These are phyloP conservation scores for Rhynchospora pubera DNA, from an alignment of 176 grass and related monocot species.

Conservation along the genomic window DNA sequence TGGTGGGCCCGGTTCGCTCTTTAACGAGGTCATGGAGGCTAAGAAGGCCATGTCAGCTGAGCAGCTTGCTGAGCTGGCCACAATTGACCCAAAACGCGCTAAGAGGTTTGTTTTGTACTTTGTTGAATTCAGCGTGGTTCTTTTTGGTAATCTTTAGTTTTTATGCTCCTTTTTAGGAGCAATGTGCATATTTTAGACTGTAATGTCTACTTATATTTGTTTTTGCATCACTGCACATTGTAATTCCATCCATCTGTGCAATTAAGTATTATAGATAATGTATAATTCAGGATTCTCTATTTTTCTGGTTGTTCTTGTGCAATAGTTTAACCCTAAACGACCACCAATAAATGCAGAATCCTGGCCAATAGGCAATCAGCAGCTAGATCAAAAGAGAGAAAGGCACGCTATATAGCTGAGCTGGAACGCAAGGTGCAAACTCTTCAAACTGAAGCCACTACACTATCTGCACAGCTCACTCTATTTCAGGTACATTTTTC, in stretches of 20 bases:
- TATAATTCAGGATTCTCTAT: background rate
- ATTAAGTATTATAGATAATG: background rate
- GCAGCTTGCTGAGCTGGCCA: slow-evolving; percentile 74
- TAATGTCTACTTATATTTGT: background rate
- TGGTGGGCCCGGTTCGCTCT: slow-evolving; percentile 19
- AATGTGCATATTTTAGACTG: background rate
- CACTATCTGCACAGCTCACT: slow-evolving; percentile 89
- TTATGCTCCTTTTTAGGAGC: background rate
- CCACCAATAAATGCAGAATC: slow-evolving; percentile 49
- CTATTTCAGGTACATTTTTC: slow-evolving; percentile 70
- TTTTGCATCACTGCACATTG: background rate
- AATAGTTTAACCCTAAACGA: slow-evolving; percentile 4
- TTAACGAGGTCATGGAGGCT: slow-evolving; percentile 73
- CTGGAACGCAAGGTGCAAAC: slow-evolving; percentile 95
- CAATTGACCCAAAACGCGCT: slow-evolving; percentile 89
- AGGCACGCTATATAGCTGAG: slow-evolving; percentile 95
- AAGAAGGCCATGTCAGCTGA: slow-evolving; percentile 95
- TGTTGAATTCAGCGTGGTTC: background rate
- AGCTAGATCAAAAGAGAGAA: slow-evolving; percentile 96
- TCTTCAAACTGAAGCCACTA: slow-evolving; percentile 99
- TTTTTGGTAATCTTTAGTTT: background rate
- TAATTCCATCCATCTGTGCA: background rate
- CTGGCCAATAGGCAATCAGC: slow-evolving; percentile 93
- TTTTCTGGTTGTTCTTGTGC: background rate
- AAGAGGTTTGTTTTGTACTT: slow-evolving; percentile 53